Evolutionary conservation across 2,329 filamentous ascomycete genomes (phyloP), one percentile per base, ranked within the genome.

Genomic region (Zelopaecilomyces penicillatus): DNA sequence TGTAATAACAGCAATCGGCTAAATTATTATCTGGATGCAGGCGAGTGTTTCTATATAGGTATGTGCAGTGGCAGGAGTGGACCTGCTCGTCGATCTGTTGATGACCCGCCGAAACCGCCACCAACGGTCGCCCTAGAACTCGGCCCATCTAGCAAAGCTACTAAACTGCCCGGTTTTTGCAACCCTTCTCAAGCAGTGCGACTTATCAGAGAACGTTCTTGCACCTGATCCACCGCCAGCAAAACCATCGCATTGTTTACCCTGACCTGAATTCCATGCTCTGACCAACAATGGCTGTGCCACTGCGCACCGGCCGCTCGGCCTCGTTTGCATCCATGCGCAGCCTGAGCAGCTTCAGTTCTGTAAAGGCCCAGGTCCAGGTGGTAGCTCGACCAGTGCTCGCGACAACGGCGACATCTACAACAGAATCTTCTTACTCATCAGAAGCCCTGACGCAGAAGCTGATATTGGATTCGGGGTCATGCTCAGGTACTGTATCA

Each of bases 221-320:
- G 27, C 34, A 19, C n/a, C 34, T 26, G 34, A 11, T 26, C 34
- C 6, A 11, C 34, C 34, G 27, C 34, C 34, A 37, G 5, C 34
- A 37, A 19, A 26, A 39, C 27, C 11, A 27, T 5, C 39, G 19
- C 19, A 19, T 19, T 19, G 19, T 19, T 19, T 19, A 19, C 19
- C 2, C 19, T 19, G 19, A 19, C 19, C 19, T 19, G 19, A 19
- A 19, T 19, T 19, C 19, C 32, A 9, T 34, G 32, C 32, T 9
- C 30, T 50, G 37, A 55, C 54, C 48, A 50, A 43, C 58, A 58
- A 65, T 65, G 63, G 59, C 63, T 50, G 55, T 57, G 59, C 54
- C 57, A 40, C 49, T 63, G 49, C 60, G 59, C 53, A 55, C 51
- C 46, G 32, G 43, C 31, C 30, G 30, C 19, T 50, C 50, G 41